Conservation (phyloP, 2,329 filamentous ascomycete species). For the Penicillium olsonii region DNA sequence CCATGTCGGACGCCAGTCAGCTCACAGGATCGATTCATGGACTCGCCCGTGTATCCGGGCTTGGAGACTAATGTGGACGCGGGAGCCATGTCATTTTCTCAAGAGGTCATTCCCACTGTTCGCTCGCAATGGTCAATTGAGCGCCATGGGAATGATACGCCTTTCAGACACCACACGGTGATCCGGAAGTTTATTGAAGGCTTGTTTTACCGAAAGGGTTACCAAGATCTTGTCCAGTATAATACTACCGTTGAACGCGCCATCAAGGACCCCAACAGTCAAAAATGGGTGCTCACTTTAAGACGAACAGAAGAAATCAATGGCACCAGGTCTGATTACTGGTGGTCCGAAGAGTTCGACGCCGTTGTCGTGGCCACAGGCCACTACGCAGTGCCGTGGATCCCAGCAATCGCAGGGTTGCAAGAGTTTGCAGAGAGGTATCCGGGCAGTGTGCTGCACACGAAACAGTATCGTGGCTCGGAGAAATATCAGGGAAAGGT, state of each 20-base stretch:
- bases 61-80: slow-evolving; percentile 67
- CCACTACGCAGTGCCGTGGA: slow-evolving; percentile 60
- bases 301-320: slow-evolving; percentile 36
- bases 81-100: slow-evolving; percentile 61
- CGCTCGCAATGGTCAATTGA: slow-evolving; percentile 45
- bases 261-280: slow-evolving; percentile 48
- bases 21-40: slow-evolving; percentile 53
- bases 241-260: slow-evolving; percentile 64
- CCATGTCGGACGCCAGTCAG: slow-evolving; percentile 50
- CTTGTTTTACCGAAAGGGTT: slow-evolving; percentile 57
- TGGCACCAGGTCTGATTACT: slow-evolving; percentile 51
- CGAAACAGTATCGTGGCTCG: slow-evolving; percentile 42
- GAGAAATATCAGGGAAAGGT: slow-evolving; percentile 44
- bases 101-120: slow-evolving; percentile 55
- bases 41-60: slow-evolving; percentile 63
- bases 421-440: slow-evolving; percentile 40
- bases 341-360: slow-evolving; percentile 66
- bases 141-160: slow-evolving; percentile 58
- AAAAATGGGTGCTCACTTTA: slow-evolving; percentile 57
- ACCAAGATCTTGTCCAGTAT: slow-evolving; percentile 49
- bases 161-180: slow-evolving; percentile 63
- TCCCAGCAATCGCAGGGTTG: slow-evolving; percentile 47
- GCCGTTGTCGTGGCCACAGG: slow-evolving; percentile 63
- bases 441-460: slow-evolving; percentile 44
- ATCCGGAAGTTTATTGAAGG: slow-evolving; percentile 58